phyloP scores from a whole-genome alignment of 306 rosid species.

The Cucumis sativus region DNA sequence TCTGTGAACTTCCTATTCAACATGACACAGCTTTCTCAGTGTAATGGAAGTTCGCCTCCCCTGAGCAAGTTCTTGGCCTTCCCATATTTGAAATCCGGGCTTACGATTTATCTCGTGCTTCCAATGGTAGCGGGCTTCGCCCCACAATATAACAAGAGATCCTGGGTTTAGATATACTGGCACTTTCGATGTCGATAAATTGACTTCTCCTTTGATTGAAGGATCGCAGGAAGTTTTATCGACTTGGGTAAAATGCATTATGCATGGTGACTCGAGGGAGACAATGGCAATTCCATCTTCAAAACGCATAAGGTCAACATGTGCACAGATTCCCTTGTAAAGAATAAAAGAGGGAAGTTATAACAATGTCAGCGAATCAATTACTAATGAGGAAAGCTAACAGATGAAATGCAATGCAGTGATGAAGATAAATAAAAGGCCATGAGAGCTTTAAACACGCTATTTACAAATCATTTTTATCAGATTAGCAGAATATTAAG shows the following conservation, averaged over 20 bases:
- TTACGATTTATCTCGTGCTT: slow-evolving; percentile 74
- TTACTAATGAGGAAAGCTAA: neutral
- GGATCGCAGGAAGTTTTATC: slow-evolving; percentile 6
- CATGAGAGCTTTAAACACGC: neutral
- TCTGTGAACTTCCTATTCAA: slow-evolving; percentile 14
- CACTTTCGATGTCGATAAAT: slow-evolving; percentile 11
- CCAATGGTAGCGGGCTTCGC: slow-evolving; percentile 78
- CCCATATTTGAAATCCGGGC: slow-evolving; percentile 64
- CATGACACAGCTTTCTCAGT: slow-evolving; percentile 60
- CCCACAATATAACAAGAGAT: slow-evolving; percentile 62
- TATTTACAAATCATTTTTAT: neutral
- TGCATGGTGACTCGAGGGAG: slow-evolving; percentile 69
- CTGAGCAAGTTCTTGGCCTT: slow-evolving; percentile 48
- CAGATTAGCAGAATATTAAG: neutral
- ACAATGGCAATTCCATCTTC: slow-evolving; percentile 86
- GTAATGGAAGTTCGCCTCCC: slow-evolving; percentile 55
- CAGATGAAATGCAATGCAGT: neutral
- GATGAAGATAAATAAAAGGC: neutral
- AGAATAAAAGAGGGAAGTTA: neutral
- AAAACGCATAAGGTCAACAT: slow-evolving; percentile 72
- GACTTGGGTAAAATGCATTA: slow-evolving; percentile 65
- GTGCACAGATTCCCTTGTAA: slow-evolving; percentile 63
- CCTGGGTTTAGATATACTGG: slow-evolving; percentile 60
- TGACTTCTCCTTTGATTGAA: slow-evolving; percentile 1
- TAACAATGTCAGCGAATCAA: neutral